Evolutionary conservation across 495 filamentous ascomycete genomes (phyloP).

Genomic region (Tuber umbilicatum): DNA sequence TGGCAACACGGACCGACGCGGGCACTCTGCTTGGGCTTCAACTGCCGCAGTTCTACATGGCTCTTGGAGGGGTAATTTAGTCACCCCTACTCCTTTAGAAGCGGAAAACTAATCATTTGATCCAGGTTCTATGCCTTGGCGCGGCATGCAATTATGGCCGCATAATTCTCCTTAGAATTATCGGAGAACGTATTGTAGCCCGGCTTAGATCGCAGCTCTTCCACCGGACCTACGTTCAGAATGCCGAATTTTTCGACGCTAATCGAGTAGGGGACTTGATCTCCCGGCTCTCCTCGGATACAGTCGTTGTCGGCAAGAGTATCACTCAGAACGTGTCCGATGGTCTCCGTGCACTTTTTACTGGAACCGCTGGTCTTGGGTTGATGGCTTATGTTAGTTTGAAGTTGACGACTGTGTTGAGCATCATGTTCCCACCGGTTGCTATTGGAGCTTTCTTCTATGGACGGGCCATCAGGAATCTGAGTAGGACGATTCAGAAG

Average conservation of each 20-base stretch:
- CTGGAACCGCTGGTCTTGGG: constrained; percentile 76
- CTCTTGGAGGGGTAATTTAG: constrained; percentile 51
- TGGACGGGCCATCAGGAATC: constrained; percentile 73
- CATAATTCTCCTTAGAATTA: constrained; percentile 87
- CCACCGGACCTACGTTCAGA: constrained; percentile 80
- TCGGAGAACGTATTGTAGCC: constrained; percentile 89
- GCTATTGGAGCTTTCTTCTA: constrained; percentile 89
- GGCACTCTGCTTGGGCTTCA: constrained; percentile 64
- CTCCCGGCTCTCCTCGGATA: constrained; percentile 88
- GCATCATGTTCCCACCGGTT: constrained; percentile 81
- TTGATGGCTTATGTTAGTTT: constrained; percentile 90
- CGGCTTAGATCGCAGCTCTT: constrained; percentile 83
- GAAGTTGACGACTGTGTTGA: constrained; percentile 79
- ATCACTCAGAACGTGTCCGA: constrained; percentile 97
- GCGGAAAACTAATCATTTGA: constrained; percentile 1
- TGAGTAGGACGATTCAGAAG: constrained; percentile 86
- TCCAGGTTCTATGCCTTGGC: constrained; percentile 57
- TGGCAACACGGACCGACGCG: constrained; percentile 59
- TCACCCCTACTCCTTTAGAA: constrained; percentile 10
- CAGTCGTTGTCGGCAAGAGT: constrained; percentile 94
- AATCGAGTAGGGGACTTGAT: constrained; percentile 95
- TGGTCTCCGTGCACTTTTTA: constrained; percentile 79
- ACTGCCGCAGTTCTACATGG: constrained; percentile 69
- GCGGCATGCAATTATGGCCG: constrained; percentile 87
- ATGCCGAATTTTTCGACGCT: constrained; percentile 98